Base-by-base conservation (phyloP, 352 stramenopile genomes). In the Halophytophthora polymorphica region DNA sequence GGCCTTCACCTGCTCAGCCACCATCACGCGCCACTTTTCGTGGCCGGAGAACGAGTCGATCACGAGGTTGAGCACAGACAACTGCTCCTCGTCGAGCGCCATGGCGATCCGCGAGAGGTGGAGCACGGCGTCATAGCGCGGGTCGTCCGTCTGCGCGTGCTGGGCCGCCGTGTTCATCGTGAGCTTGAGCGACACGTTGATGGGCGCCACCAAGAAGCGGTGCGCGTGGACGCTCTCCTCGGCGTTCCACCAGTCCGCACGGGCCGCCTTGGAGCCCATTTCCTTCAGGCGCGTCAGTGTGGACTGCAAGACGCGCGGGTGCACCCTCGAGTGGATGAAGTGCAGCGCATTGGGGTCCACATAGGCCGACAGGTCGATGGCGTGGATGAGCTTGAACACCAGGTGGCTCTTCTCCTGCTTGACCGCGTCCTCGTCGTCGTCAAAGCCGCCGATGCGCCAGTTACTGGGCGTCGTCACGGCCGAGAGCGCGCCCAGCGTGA, bases 301-400 rank as follows among this genome's bases (percentile, higher is more conserved):
- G 38, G 80, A 89, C 35, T 85, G 64, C 46, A 95, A 64, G 1
- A 89, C 79, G 45, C 83, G 84, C 0, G 77, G 76, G 45, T 95
- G 86, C 7, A 93, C 69, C 48, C 76, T 70, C 12, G 82, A 91
- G 46, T 96, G 84, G 50, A 95, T 91, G 53, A 94, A 93, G 56
- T 94, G 84, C 15, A 93, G 67, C 29, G 84, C 77, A 15, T 80
- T 73, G 13, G 86, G 84, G 53, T 96, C 86, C n/a, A 95, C 69
- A 52, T 96, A 96, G 31, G 74, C 81, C 18, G 86, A 96, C 22
- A 96, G 45, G 56, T 96, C 83, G 33, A 93, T 71, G 10, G 80
- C 83, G 28, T 85, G 91, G 56, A 96, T 90, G 25, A 96, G 48
- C 47, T 96, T 96, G 64, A 90, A 94, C 19, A 96, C 84, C 15